phyloP scores from a whole-genome alignment of 345 rosid species.

The Pistacia atlantica region DNA sequence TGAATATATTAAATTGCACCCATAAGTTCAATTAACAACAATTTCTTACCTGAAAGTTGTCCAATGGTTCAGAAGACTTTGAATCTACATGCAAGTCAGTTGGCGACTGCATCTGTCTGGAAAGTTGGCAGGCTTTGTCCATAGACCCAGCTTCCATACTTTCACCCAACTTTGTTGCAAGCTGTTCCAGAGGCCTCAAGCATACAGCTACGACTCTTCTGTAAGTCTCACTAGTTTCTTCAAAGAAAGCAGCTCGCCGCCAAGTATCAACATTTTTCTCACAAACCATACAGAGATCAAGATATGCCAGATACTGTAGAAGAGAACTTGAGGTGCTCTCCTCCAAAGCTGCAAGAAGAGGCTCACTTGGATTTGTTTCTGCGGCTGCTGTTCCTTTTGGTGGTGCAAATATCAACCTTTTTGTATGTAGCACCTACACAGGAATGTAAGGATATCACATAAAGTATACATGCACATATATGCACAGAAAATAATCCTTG shows the following conservation, averaged over 20 bases:
- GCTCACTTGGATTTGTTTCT: conserved; percentile 94
- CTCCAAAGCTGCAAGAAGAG: conserved; percentile 86
- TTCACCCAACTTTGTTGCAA: conserved; percentile 63
- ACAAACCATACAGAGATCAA: conserved; percentile 93
- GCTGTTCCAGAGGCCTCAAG: conserved; percentile 78
- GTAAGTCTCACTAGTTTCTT: conserved; percentile 92
- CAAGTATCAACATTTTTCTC: conserved; percentile 91
- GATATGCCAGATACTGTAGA: conserved; percentile 81
- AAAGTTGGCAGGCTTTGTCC: conserved; percentile 43
- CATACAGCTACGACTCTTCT: conserved; percentile 72
- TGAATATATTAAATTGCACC: conserved; percentile 4
- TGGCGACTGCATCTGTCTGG: conserved; percentile 50
- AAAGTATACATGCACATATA: not conserved
- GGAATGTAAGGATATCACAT: conserved; percentile 3
- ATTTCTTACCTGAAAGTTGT: conserved; percentile 67
- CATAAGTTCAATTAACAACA: not conserved
- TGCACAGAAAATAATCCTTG: no score
- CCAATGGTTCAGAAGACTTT: conserved; percentile 54
- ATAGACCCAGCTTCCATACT: conserved; percentile 53
- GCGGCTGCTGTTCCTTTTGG: conserved; percentile 99
- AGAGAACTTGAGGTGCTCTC: conserved; percentile 70
- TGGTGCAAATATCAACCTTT: conserved; percentile 75
- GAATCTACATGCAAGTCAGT: conserved; percentile 45
- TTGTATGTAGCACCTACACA: conserved; percentile 74
- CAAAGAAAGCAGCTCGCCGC: conserved; percentile 96